Evolutionary conservation across 2,329 filamentous ascomycete genomes (phyloP), one percentile per base, ranked within the genome.

Genomic region (Arthrobotrys pseudoclavata): DNA sequence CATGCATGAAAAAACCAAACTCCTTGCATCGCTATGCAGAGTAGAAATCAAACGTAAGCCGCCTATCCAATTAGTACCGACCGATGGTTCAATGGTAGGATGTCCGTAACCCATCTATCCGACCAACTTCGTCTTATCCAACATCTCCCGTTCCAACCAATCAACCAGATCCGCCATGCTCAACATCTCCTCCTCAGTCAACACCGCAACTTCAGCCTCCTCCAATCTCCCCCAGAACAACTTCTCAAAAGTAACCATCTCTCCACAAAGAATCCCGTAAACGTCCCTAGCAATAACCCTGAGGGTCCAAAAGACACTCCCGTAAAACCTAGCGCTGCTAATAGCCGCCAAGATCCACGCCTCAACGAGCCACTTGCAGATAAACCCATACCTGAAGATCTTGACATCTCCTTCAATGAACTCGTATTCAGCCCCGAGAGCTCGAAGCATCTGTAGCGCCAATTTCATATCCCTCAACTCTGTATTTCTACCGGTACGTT

Each of bases 291-390:
- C 67, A 15, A 47, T 26, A 3, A 37, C 52, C 15, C 45, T 67
- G 5, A 77, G 24, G 2, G 57, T 68, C 67, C 67, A 71, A 63
- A 67, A 71, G 18, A 62, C 60, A 15, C 57, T 10, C 1, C 74
- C 74, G 12, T 77, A 71, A n/a, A 77, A 77, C 15, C 53, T 45
- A 34, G 74, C 67, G 7, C 18, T 45, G 20, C 61, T 31, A 4
- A 71, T 55, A 7, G 74, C 47, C 10, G 74, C 74, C n/a, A 77
- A 37, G 4, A 77, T 61, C 31, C 70, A 77, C 18, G 74, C 74
- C 20, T 77, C 74, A 31, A 77, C 42, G 2, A 77, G 61, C 74
- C 74, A 77, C 34, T 71, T 71, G n/a, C 74, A 77, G 9, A 70
- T 57, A 52, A 71, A 77, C 24, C 74, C 74, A 4, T 53, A 40